Percentiles rank a stretch among this genome's conserved stretches.
These are phyloP conservation scores for Tylopilus plumbeoviolaceoides DNA, from an alignment of 768 basidiomycete species.

Conservation along the genomic window DNA sequence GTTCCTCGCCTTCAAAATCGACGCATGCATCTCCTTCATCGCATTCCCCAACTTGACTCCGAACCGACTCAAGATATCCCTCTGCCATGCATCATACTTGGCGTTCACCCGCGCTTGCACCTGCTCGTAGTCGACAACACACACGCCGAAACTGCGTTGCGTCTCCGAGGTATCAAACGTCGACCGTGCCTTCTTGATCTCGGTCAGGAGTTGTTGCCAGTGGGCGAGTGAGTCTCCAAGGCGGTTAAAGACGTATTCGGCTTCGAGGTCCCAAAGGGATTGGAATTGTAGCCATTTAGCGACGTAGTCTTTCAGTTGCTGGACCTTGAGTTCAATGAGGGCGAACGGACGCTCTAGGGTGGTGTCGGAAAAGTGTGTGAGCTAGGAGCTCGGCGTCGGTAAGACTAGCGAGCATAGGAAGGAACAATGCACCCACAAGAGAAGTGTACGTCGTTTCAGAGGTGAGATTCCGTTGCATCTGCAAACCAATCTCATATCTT, in stretches of 20 bases:
- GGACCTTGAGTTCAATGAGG: conserved; percentile 84
- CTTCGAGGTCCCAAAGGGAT: conserved; percentile 96
- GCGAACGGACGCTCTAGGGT: conserved; percentile 79
- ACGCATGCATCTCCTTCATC: conserved; percentile 97
- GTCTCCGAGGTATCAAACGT: conserved; percentile 98
- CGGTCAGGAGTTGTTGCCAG: conserved; percentile 95
- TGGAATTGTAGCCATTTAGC: conserved; percentile 99
- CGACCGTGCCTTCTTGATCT: conserved; percentile 94
- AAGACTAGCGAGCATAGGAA: background rate
- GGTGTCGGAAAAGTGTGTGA: conserved; percentile 68
- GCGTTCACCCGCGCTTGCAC: conserved; percentile 97
- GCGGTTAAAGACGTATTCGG: conserved; percentile 93
- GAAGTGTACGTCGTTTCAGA: conserved; percentile 80
- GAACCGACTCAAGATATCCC: conserved; percentile 89
- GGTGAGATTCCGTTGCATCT: conserved; percentile 67
- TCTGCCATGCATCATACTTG: conserved; percentile 98
- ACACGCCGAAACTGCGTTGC: conserved; percentile 86
- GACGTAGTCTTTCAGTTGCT: conserved; percentile 85
- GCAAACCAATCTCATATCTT: conserved; percentile 93
- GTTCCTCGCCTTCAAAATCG: conserved; percentile 89
- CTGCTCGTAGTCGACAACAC: conserved; percentile 95
- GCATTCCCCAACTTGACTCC: conserved; percentile 89
- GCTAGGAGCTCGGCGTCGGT: conserved; percentile 37
- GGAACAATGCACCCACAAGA: conserved; percentile 48
- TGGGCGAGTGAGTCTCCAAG: conserved; percentile 89